These are phyloP conservation scores for Cyathus striatus DNA, from an alignment of 768 basidiomycete genomes.

Conservation along the genomic window DNA sequence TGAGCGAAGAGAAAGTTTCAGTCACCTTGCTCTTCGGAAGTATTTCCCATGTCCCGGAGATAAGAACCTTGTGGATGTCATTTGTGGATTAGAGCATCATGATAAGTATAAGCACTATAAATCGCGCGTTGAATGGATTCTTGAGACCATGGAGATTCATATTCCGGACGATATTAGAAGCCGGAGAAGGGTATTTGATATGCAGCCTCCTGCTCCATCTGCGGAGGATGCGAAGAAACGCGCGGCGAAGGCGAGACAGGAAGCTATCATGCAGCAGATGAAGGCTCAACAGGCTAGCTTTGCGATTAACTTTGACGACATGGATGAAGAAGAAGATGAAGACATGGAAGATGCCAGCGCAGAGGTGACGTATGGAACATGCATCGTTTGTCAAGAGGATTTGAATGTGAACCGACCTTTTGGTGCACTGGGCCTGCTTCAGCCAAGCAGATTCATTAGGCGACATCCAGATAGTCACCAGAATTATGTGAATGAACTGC, in stretches of 20 bases:
- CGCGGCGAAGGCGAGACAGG: conserved; percentile 87
- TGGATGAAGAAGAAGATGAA: conserved; percentile 67
- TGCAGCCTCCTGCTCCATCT: conserved; percentile 31
- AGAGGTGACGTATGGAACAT: conserved; percentile 73
- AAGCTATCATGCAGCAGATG: conserved; percentile 94
- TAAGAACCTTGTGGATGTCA: conserved; percentile 61
- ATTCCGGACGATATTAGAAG: conserved; percentile 52
- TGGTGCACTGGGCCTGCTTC: conserved; percentile 81
- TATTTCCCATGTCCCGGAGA: conserved; percentile 42
- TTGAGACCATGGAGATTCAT: conserved; percentile 51
- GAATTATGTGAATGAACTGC: conserved; percentile 65
- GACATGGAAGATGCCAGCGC: conserved; percentile 41
- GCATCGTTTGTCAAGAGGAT: conserved; percentile 97
- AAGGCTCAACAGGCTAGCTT: conserved; percentile 88
- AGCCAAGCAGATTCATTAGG: conserved; percentile 82
- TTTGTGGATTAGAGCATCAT: conserved; percentile 76
- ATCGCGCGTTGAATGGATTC: conserved; percentile 71
- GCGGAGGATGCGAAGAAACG: conserved; percentile 71
- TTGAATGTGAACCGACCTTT: conserved; percentile 69
- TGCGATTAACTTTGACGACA: conserved; percentile 71
- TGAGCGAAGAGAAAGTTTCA: conserved; percentile 63
- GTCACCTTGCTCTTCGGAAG: conserved; percentile 47
- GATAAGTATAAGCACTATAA: conserved; percentile 71
- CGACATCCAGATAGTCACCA: conserved; percentile 67
- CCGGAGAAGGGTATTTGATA: conserved; percentile 39